Evolutionary conservation across 2,329 filamentous ascomycete genomes (phyloP), one percentile per base, ranked within the genome.

Genomic region (Cordyceps pruinosa): DNA sequence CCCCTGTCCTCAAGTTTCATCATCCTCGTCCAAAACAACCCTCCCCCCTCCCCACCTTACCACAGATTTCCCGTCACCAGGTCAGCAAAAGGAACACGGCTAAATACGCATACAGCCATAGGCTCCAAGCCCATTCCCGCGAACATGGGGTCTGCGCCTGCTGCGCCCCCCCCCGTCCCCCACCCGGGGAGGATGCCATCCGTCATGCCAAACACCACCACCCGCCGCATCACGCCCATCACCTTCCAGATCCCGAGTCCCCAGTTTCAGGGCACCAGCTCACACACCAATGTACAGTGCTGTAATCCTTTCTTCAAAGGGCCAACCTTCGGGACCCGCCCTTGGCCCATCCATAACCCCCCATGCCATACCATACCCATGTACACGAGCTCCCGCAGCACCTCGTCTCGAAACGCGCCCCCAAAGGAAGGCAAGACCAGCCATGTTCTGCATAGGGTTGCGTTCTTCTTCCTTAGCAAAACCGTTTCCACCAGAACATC

Each of bases 321-420:
- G n/a, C n/a, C n/a, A n/a, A n/a, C n/a, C n/a, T n/a, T n/a, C n/a
- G n/a, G n/a, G n/a, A n/a, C n/a, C n/a, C n/a, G 6, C 5, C 34
- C 34, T 17, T 17, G 6, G 13, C 34, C 34, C n/a, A 37, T 17
- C 34, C 34, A 7, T 4, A 37, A 17, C 13, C 34, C 34, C 13
- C n/a, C 34, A 3, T 17, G n/a, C 34, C 34, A 5, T 37, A 37
- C 34, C 34, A 37, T 17, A 37, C 34, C 37, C 37, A 39, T 39
- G 37, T 21, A 17, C 37, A 39, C 37, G 17, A 5, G n/a, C n/a
- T n/a, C n/a, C n/a, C n/a, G n/a, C n/a, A n/a, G n/a, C n/a, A 35
- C 39, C 15, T 8, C 26, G 21, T 46, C 51, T 54, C 51, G 51
- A 54, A 54, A 54, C 51, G n/a, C 19, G n/a, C n/a, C n/a, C n/a